These are phyloP conservation scores for Mesembryanthemum crystallinum DNA, from an alignment of 148 eudicot species.

Conservation along the genomic window DNA sequence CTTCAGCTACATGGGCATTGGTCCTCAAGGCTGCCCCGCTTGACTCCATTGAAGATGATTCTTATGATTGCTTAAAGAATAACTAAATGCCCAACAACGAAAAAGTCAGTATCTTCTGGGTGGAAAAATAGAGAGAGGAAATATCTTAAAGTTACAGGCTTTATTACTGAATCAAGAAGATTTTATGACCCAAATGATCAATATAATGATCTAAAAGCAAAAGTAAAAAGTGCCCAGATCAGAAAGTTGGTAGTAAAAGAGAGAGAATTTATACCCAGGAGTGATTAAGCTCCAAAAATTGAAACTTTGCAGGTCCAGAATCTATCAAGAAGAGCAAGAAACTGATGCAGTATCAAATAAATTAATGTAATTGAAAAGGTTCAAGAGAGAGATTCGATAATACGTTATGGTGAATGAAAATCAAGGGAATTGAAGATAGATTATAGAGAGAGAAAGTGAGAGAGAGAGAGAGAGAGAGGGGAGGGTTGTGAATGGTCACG, in stretches of 20 bases:
- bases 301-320: neutral
- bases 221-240: conserved; percentile 23
- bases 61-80: neutral
- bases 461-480: neutral
- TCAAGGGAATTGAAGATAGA: neutral
- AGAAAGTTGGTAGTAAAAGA: neutral
- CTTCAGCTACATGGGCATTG: conserved; percentile 14
- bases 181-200: conserved; percentile 10
- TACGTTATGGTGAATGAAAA: neutral
- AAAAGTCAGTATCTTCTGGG: neutral
- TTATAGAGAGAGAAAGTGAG: neutral
- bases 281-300: neutral
- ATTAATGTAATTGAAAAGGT: too few relatives aligned
- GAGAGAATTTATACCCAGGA: conserved; percentile 20
- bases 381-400: too few relatives aligned
- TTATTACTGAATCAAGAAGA: neutral
- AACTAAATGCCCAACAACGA: conserved; percentile 10
- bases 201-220: conserved; percentile 2
- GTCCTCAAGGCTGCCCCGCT: conserved; percentile 22
- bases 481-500: conserved; percentile 10
- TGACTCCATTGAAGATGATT: conserved; percentile 20
- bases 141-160: conserved; percentile 14
- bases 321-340: conserved; percentile 2
- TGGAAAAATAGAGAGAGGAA: conserved; percentile 4
- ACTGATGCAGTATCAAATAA: neutral